phyloP scores from a whole-genome alignment of 768 basidiomycete genomes.

The Suillus bovinus region DNA sequence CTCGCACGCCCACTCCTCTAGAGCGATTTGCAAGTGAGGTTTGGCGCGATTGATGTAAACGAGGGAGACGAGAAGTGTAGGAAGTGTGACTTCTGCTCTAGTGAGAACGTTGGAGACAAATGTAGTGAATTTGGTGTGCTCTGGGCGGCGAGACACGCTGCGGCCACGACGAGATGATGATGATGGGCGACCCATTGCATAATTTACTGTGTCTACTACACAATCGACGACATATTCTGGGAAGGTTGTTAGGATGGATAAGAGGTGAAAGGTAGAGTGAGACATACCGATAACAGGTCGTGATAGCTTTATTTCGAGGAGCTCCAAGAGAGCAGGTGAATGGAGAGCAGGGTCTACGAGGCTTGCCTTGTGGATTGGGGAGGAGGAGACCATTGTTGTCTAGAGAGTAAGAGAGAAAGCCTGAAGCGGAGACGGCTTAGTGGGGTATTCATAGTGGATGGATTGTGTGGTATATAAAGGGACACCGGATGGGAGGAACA shows the following conservation, averaged over 20 bases:
- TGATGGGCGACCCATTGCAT: conserved; percentile 68
- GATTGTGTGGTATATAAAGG: conserved; percentile 32
- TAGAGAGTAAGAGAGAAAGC: conserved; percentile 1
- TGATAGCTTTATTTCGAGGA: conserved; percentile 65
- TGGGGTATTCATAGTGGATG: conserved; percentile 16
- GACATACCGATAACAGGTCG: conserved; percentile 63
- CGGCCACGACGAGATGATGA: conserved; percentile 56
- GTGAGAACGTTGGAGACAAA: conserved; percentile 69
- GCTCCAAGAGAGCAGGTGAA: conserved; percentile 65
- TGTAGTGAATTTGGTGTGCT: conserved; percentile 58
- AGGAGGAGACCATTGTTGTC: conserved; percentile 21
- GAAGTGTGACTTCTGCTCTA: conserved; percentile 71
- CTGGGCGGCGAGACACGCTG: conserved; percentile 44
- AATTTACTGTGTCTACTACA: conserved; percentile 74
- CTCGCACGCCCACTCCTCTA: conserved; percentile 86
- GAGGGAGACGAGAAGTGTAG: conserved; percentile 67
- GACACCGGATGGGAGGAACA: conserved; percentile 16
- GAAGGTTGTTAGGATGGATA: not conserved
- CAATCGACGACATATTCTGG: conserved; percentile 73
- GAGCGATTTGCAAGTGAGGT: conserved; percentile 76
- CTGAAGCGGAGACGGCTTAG: conserved; percentile 5
- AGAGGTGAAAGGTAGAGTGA: not conserved
- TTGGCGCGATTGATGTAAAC: conserved; percentile 79
- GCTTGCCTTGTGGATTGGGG: conserved; percentile 45
- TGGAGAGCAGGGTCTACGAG: conserved; percentile 67